Evolutionary conservation across 1,284 basidiomycete species (phyloP).

Genomic region (Sporisorium scitamineum): DNA sequence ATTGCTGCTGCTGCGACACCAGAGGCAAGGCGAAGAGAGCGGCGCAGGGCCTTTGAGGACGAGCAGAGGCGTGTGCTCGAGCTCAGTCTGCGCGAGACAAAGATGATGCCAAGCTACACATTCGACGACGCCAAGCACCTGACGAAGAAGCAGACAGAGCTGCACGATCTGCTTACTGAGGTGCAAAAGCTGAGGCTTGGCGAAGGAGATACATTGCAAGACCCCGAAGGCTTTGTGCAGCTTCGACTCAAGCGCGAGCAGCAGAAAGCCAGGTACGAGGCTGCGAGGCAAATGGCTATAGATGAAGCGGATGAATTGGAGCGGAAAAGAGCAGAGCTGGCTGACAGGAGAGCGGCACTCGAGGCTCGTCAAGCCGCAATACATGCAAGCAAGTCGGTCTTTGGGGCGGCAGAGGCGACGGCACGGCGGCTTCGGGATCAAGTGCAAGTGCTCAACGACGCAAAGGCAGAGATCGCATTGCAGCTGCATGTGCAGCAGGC

Average conservation of each 20-base stretch:
- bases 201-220: constrained; percentile 10
- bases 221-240: constrained; percentile 22
- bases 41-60: constrained; percentile 40
- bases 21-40: constrained; percentile 21
- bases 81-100: constrained; percentile 50
- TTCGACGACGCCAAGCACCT: constrained; percentile 31
- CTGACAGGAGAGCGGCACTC: constrained; percentile 14
- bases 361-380: constrained; percentile 27
- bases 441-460: constrained; percentile 8
- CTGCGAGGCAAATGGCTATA: constrained; percentile 15
- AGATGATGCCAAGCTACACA: constrained; percentile 53
- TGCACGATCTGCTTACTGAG: constrained; percentile 9
- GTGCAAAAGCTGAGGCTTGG: constrained; percentile 11
- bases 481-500: constrained; percentile 42
- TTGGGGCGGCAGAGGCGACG: constrained; percentile 15
- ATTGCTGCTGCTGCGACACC: constrained; percentile 4
- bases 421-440: constrained; percentile 10
- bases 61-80: constrained; percentile 41
- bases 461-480: constrained; percentile 10
- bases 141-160: constrained; percentile 22
- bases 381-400: constrained; percentile 12
- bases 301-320: constrained; percentile 24
- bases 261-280: constrained; percentile 16
- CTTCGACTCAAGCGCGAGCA: constrained; percentile 35
- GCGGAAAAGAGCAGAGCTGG: constrained; percentile 13